These are phyloP conservation scores for Taphrina pruni DNA, from an alignment of 1,139 yeast genomes.

Conservation along the genomic window DNA sequence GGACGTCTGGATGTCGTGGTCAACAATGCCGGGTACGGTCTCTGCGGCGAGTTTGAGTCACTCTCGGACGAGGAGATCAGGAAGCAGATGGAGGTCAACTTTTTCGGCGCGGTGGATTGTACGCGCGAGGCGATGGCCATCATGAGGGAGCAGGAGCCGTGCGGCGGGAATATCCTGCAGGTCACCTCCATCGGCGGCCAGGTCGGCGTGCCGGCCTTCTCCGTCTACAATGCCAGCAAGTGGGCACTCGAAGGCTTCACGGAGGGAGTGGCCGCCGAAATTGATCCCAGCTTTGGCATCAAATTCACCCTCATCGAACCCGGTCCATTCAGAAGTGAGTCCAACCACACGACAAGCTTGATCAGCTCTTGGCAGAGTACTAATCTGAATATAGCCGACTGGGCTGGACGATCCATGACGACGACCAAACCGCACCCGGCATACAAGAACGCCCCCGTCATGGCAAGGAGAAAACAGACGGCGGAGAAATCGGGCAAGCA, in stretches of 20 bases:
- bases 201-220: slow-evolving; percentile 28
- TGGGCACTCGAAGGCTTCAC: slow-evolving; percentile 39
- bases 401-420: slow-evolving; percentile 35
- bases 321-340: slow-evolving; percentile 32
- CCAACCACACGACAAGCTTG: too few species aligned
- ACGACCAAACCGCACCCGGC: slow-evolving; percentile 34
- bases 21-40: slow-evolving; percentile 42
- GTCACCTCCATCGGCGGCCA: slow-evolving; percentile 34
- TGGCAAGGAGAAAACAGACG: slow-evolving; percentile 19
- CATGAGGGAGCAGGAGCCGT: slow-evolving; percentile 31
- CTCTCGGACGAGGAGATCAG: slow-evolving; percentile 21
- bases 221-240: slow-evolving; percentile 31
- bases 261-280: slow-evolving; percentile 24
- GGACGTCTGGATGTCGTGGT: slow-evolving; percentile 40
- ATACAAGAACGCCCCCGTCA: slow-evolving; percentile 29
- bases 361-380: not conserved
- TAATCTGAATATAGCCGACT: slow-evolving; percentile 21
- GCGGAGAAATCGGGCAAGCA: slow-evolving; percentile 27
- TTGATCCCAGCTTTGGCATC: slow-evolving; percentile 33
- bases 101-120: slow-evolving; percentile 26
- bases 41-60: slow-evolving; percentile 38
- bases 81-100: slow-evolving; percentile 38
- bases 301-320: slow-evolving; percentile 32
- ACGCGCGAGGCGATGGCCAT: slow-evolving; percentile 31
- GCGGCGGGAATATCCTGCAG: slow-evolving; percentile 37